Conservation (phyloP, 2,329 filamentous ascomycete genomes). For the Massarina eburnea region DNA sequence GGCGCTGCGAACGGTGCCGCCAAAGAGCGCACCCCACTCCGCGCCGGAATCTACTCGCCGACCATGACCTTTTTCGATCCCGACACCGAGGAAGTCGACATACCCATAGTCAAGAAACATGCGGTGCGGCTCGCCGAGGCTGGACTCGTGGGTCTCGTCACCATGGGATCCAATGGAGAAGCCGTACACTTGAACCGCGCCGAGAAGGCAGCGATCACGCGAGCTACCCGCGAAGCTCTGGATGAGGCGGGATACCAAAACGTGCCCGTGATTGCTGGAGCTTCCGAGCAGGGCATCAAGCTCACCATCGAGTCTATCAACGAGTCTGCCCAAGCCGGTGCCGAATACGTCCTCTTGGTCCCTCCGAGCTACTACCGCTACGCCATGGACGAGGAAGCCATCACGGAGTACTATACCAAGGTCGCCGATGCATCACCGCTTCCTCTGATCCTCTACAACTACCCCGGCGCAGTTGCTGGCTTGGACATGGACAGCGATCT, state of each 20-base stretch:
- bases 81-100: slow-evolving; percentile 81
- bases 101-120: slow-evolving; percentile 76
- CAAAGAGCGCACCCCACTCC: slow-evolving; percentile 59
- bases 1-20: slow-evolving; percentile 38
- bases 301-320: slow-evolving; percentile 76
- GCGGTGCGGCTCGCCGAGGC: slow-evolving; percentile 74
- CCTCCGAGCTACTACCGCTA: slow-evolving; percentile 82
- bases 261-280: slow-evolving; percentile 80
- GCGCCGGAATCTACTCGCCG: slow-evolving; percentile 82
- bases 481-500: slow-evolving; percentile 90
- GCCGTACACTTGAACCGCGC: slow-evolving; percentile 79
- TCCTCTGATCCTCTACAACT: slow-evolving; percentile 87
- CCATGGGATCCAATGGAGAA: slow-evolving; percentile 90
- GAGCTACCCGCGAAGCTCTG: slow-evolving; percentile 77
- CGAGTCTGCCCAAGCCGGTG: slow-evolving; percentile 67
- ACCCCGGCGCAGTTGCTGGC: slow-evolving; percentile 81
- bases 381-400: slow-evolving; percentile 71
- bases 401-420: slow-evolving; percentile 71
- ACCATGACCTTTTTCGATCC: slow-evolving; percentile 90
- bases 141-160: slow-evolving; percentile 79
- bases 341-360: slow-evolving; percentile 77
- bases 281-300: slow-evolving; percentile 77
- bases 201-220: slow-evolving; percentile 75
- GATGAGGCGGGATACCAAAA: slow-evolving; percentile 75
- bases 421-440: slow-evolving; percentile 76